Evolutionary conservation across 306 rosid species (phyloP), one percentile per base, ranked within the genome.

Genomic region (Prunus davidiana): DNA sequence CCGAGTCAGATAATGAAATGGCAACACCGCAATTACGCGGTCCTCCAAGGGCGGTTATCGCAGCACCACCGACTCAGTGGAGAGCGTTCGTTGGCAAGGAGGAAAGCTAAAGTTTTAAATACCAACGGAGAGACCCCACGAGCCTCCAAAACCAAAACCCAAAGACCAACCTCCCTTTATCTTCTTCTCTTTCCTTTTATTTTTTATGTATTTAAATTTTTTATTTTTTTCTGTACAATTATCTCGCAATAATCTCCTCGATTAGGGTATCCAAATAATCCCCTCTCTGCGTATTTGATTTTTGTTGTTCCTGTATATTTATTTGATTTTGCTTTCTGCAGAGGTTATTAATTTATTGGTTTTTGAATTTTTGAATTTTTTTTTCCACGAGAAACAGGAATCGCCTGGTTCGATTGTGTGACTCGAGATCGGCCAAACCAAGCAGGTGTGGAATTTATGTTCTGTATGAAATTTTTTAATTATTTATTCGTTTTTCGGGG

Each of bases 51-150:
- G 82, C 41, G n/a, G 13, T 69, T 46, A n/a, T 54, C 4, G 58
- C 3, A 1, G 25, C 15, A 66, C 20, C 82, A 73, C 82, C 74
- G 80, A 73, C 87, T 73, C 22, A 63, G 82, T 70, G 84, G 77
- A 84, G 64, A 69, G 71, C 64, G 50, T 62, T 76, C 63, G 76
- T 77, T 80, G 70, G 79, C 65, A 64, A 60, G 56, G 62, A 19
- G 67, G 57, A 28, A 61, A 66, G 54, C 46, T 41, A 1, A 4
- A 41, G 65, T 69, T 79, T 71, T 72, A 71, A 79, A 79, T 79
- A 65, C 47, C 65, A n/a, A 55, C 22, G 62, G 43, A 60, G 62
- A 47, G 63, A 30, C 75, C 45, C 27, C 67, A 50, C 79, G 41
- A 41, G 28, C 1, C 50, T 32, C 72, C 20, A 61, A 47, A 58